Percentiles rank a stretch among this genome's conserved stretches.
Conservation (phyloP, 768 basidiomycete genomes). For the Pleurotus citrinopileatus region DNA sequence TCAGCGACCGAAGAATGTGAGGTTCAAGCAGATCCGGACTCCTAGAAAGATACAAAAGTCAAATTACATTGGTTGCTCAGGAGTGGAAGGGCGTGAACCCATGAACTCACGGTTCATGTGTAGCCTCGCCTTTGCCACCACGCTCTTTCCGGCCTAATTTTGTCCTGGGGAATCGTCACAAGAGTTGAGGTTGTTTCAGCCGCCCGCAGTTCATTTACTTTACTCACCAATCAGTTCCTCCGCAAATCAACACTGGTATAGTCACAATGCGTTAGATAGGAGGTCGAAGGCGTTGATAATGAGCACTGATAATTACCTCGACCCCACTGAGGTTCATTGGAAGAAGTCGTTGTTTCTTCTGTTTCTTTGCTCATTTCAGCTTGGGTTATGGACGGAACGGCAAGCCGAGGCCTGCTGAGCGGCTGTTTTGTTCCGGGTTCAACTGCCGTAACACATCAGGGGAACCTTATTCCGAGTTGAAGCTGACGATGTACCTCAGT, state of each 20-base stretch:
- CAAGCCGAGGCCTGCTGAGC: too few relatives aligned
- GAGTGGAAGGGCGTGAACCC: not conserved
- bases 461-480: too few relatives aligned
- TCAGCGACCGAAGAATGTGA: constrained; percentile 84
- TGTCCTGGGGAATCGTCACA: too few relatives aligned
- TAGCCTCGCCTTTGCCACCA: constrained; percentile 43
- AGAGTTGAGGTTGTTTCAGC: constrained; percentile 11
- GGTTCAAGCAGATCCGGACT: constrained; percentile 85
- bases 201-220: constrained; percentile 18
- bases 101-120: constrained; percentile 33
- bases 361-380: constrained; percentile 2
- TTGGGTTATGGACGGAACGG: not conserved
- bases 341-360: constrained; percentile 1
- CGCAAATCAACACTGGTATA: constrained; percentile 71
- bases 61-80: not conserved
- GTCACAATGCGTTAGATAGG: not conserved
- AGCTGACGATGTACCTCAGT: too few relatives aligned
- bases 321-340: constrained; percentile 40
- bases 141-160: constrained; percentile 76
- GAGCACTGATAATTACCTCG: constrained; percentile 27
- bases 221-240: constrained; percentile 84
- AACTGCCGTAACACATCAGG: too few relatives aligned
- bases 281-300: constrained; percentile 5
- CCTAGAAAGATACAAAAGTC: constrained; percentile 15
- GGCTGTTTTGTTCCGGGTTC: too few relatives aligned